phyloP scores from a whole-genome alignment of 2,329 filamentous ascomycete genomes.

The Diplodia corticola region DNA sequence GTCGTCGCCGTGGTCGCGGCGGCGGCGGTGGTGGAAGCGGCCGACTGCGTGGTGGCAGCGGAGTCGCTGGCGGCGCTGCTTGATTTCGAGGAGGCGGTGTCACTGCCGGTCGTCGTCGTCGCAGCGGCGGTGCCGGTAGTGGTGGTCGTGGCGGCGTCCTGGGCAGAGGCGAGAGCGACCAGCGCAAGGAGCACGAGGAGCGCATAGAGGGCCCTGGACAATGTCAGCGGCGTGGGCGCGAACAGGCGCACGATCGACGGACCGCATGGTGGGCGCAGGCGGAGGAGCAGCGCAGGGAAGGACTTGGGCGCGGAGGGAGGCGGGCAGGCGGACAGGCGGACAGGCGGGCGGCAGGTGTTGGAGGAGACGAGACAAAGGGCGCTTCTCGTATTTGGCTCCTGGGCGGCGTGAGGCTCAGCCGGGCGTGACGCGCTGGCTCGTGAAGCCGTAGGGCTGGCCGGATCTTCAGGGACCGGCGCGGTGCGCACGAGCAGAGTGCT shows the following conservation, averaged over 20 bases:
- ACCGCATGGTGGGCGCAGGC: constrained; percentile 22
- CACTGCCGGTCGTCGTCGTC: constrained; percentile 23
- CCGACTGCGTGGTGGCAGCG: constrained; percentile 21
- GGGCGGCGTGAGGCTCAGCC: background rate
- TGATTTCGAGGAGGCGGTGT: constrained; percentile 25
- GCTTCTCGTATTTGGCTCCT: constrained; percentile 9
- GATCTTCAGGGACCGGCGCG: constrained; percentile 3
- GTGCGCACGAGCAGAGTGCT: constrained; percentile 15
- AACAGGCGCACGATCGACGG: background rate
- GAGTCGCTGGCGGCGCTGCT: constrained; percentile 28
- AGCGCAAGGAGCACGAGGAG: constrained; percentile 24
- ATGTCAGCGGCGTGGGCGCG: background rate
- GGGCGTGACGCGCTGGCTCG: background rate
- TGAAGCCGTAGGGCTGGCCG: background rate
- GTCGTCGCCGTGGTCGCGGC: constrained; percentile 28
- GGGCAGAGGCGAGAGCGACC: constrained; percentile 25
- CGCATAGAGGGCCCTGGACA: constrained; percentile 11
- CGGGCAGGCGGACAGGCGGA: background rate
- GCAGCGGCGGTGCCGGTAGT: constrained; percentile 24
- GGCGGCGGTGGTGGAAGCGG: constrained; percentile 22
- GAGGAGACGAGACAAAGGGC: background rate
- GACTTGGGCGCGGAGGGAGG: background rate
- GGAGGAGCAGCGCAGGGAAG: background rate
- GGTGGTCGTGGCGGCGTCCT: constrained; percentile 25
- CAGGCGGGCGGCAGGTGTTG: background rate